Evolutionary conservation across 257 asterid species (phyloP).

Genomic region (Apocynum venetum): DNA sequence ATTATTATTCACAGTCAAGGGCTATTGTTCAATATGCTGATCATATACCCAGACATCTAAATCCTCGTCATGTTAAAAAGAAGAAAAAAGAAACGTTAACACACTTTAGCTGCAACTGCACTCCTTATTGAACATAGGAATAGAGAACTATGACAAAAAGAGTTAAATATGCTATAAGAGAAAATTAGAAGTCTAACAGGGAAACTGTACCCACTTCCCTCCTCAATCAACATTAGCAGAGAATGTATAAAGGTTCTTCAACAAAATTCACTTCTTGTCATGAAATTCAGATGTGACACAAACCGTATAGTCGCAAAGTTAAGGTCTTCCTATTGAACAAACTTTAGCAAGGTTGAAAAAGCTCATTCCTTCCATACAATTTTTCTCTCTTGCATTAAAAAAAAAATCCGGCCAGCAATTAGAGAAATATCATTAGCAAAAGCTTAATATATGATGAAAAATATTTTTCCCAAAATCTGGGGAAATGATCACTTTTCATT

Average conservation of each 20-base stretch:
- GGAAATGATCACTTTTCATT: background rate
- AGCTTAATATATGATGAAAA: background rate
- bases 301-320: background rate
- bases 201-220: background rate
- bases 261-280: background rate
- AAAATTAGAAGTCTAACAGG: background rate
- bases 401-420: background rate
- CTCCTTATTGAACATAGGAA: background rate
- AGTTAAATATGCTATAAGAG: background rate
- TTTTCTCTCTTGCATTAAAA: background rate
- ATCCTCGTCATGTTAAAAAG: background rate
- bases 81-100: background rate
- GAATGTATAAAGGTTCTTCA: background rate
- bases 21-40: background rate
- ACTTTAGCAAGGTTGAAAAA: background rate
- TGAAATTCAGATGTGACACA: background rate
- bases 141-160: background rate
- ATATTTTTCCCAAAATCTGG: background rate
- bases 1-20: background rate
- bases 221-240: background rate
- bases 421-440: background rate
- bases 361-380: background rate
- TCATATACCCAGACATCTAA: background rate
- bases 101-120: background rate
- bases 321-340: background rate